Conservation (phyloP, 352 stramenopile genomes). For the Pythium coloratum region DNA sequence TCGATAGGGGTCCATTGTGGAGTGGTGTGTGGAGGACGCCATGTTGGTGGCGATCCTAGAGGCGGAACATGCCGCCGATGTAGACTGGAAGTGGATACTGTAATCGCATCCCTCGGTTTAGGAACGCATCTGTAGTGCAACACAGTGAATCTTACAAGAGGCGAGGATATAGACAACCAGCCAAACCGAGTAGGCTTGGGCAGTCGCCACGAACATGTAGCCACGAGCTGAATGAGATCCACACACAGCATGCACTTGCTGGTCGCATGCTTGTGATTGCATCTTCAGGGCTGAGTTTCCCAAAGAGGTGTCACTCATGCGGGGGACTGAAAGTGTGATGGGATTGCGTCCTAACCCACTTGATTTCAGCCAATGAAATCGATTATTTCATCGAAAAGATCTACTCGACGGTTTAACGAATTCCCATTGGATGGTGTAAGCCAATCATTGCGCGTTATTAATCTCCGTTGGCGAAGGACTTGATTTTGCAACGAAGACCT, state of each 20-base stretch:
- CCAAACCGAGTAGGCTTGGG: neutral
- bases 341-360: neutral
- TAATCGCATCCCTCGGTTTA: neutral
- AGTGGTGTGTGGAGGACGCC: neutral
- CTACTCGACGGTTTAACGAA: conserved; percentile 25
- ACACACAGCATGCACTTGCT: neutral
- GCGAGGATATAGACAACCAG: neutral
- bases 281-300: neutral
- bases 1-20: too few species aligned
- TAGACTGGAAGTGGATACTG: neutral
- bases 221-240: neutral
- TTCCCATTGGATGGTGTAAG: conserved; percentile 16
- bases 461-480: conserved; percentile 11
- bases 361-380: conserved; percentile 23
- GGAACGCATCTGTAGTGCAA: too few species aligned
- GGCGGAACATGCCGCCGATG: neutral
- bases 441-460: conserved; percentile 13
- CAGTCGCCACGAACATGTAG: neutral
- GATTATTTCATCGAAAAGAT: neutral
- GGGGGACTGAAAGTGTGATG: neutral
- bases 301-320: neutral
- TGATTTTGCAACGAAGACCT: conserved; percentile 14
- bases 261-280: neutral
- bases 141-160: too few species aligned
- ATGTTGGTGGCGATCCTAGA: conserved; percentile 3